A percentile compares a stretch with the other conserved stretches of the same genome.
Conservation (phyloP, 305 asterid species). For the Solanum hybrid region DNA sequence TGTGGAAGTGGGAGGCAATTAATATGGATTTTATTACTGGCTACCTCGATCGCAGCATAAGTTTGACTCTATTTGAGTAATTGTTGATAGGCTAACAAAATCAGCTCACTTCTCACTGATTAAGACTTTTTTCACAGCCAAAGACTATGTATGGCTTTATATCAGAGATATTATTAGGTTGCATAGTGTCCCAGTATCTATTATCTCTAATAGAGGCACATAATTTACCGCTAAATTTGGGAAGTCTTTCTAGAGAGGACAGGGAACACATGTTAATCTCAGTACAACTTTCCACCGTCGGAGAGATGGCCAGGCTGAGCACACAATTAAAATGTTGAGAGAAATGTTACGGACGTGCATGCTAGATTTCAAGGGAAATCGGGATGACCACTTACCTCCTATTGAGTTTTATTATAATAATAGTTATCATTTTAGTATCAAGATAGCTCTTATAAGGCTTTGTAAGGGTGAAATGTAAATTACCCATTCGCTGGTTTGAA, state of each 20-base stretch:
- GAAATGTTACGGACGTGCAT: neutral
- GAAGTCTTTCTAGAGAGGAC: neutral
- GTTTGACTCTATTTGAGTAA: neutral
- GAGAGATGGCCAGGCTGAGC: neutral
- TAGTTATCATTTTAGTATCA: neutral
- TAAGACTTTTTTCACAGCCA: neutral
- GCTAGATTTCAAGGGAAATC: neutral
- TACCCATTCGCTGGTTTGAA: neutral
- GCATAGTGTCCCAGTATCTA: neutral
- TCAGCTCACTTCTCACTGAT: neutral
- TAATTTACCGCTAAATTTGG: neutral
- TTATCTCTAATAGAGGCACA: neutral
- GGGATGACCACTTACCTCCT: neutral
- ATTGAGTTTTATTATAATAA: no score
- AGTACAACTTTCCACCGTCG: neutral
- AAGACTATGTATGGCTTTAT: neutral
- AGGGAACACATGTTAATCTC: neutral
- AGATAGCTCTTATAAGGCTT: neutral
- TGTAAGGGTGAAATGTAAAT: neutral
- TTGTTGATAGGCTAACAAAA: neutral
- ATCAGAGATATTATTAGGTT: neutral
- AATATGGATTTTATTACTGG: neutral
- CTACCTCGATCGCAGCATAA: neutral
- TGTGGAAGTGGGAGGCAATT: neutral
- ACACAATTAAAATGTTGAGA: neutral